Evolutionary conservation across 148 eudicot species (phyloP).

Genomic region (Rhododendron vialii): DNA sequence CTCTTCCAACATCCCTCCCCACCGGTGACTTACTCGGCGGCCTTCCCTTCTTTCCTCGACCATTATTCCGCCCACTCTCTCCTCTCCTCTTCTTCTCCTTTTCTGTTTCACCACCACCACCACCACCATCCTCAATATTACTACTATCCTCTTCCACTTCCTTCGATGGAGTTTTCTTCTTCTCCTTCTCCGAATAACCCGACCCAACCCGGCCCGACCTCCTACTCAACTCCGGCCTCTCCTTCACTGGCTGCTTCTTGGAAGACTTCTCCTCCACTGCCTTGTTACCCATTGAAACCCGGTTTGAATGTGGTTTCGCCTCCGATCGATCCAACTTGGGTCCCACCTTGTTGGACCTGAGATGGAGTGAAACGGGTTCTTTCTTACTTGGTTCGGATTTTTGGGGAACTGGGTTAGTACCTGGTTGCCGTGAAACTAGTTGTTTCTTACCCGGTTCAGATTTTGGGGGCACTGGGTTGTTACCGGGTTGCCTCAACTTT

Average conservation of each 20-base stretch:
- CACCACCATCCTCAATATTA: neutral
- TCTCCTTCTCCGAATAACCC: conserved; percentile 33
- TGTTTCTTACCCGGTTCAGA: conserved; percentile 11
- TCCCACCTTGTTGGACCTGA: conserved; percentile 2
- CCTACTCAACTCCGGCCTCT: conserved; percentile 16
- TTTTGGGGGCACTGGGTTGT: neutral
- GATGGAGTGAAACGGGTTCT: neutral
- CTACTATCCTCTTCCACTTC: conserved; percentile 19
- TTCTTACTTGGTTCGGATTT: conserved; percentile 13
- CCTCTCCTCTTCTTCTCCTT: conserved; percentile 9
- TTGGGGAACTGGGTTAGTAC: neutral
- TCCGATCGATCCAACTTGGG: conserved; percentile 10
- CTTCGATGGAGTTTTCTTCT: conserved; percentile 18
- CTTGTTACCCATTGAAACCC: neutral
- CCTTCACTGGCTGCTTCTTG: neutral
- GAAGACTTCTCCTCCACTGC: conserved; percentile 5
- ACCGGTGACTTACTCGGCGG: conserved; percentile 27
- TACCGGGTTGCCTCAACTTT: neutral
- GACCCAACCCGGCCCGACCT: conserved; percentile 6
- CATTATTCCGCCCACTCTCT: conserved; percentile 8
- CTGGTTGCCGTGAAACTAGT: neutral
- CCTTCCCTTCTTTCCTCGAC: conserved; percentile 28
- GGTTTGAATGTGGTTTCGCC: neutral
- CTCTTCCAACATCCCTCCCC: conserved; percentile 13
- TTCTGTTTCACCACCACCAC: neutral